A percentile compares a stretch with the other conserved stretches of the same genome.
phyloP scores from a whole-genome alignment of 805 yeast genomes.

The Debaryomyces tyrocola region DNA sequence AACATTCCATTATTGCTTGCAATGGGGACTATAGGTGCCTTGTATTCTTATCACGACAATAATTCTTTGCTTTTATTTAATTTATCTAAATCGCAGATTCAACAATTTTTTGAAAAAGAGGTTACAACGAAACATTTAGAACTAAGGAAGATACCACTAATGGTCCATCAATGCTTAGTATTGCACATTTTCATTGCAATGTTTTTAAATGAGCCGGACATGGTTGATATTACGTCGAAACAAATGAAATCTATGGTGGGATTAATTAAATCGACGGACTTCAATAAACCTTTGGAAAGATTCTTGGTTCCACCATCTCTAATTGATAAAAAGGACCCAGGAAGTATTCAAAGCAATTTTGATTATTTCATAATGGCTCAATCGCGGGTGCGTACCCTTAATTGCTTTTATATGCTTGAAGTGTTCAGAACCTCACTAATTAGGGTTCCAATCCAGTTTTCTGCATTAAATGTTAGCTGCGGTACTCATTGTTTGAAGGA shows the following conservation, averaged over 20 bases:
- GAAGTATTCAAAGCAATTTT: conserved; percentile 38
- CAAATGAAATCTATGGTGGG: conserved; percentile 57
- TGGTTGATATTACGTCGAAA: conserved; percentile 51
- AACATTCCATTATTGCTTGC: conserved; percentile 69
- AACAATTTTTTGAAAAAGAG: conserved; percentile 59
- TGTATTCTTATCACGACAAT: conserved; percentile 76
- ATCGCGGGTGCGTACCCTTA: conserved; percentile 55
- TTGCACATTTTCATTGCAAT: conserved; percentile 56
- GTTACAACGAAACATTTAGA: conserved; percentile 45
- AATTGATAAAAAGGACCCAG: conserved; percentile 19
- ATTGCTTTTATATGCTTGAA: conserved; percentile 50
- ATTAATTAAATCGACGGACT: conserved; percentile 51
- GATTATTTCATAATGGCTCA: conserved; percentile 57
- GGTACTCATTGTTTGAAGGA: conserved; percentile 67
- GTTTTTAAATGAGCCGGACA: conserved; percentile 53
- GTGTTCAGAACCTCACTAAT: conserved; percentile 46
- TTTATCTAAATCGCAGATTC: conserved; percentile 64
- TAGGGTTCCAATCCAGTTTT: conserved; percentile 41
- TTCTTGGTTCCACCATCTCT: conserved; percentile 43
- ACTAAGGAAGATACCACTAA: conserved; percentile 54
- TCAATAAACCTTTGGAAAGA: conserved; percentile 50
- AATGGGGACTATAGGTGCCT: conserved; percentile 87
- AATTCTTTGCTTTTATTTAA: conserved; percentile 73
- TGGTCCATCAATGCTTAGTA: conserved; percentile 57
- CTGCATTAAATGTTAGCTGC: conserved; percentile 49